Evolutionary conservation across 2,329 filamentous ascomycete genomes (phyloP).

Genomic region (Blastomyces silverae): DNA sequence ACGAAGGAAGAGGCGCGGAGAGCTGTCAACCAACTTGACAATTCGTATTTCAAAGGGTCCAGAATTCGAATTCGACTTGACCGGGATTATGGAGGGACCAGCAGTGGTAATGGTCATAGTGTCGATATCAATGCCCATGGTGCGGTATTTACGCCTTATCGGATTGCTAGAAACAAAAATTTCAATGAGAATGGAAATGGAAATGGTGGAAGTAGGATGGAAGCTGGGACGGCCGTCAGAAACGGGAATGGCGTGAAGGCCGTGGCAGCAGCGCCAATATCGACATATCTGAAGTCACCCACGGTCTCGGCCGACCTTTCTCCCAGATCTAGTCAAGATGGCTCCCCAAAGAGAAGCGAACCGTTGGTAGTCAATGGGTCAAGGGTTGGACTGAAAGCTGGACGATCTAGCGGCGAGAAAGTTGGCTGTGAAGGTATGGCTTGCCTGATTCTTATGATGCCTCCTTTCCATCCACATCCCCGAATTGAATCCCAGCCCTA

Average conservation of each 20-base stretch:
- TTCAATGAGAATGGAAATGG: not conserved
- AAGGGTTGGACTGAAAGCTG: constrained; percentile 23
- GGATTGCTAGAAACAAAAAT: constrained; percentile 4
- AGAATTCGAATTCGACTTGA: constrained; percentile 33
- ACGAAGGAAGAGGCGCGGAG: constrained; percentile 33
- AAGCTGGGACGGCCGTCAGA: not conserved
- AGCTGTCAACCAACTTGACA: constrained; percentile 32
- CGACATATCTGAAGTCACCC: constrained; percentile 19
- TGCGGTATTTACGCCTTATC: not conserved
- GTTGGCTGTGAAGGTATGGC: constrained; percentile 16
- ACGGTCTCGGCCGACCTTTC: not conserved
- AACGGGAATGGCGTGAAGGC: constrained; percentile 14
- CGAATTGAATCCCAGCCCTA: not conserved
- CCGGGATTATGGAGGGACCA: constrained; percentile 21
- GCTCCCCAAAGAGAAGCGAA: constrained; percentile 22
- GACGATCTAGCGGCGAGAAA: constrained; percentile 12
- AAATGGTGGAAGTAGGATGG: not conserved
- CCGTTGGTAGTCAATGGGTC: constrained; percentile 35
- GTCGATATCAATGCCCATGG: no score
- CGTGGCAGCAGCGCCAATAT: constrained; percentile 20
- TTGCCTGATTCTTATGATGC: not conserved
- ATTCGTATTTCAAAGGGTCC: constrained; percentile 30
- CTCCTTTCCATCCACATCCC: no score
- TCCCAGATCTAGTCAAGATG: constrained; percentile 19
- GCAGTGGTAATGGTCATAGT: constrained; percentile 13